Evolutionary conservation across 495 filamentous ascomycete genomes (phyloP).

Genomic region (Entonaema liquescens): DNA sequence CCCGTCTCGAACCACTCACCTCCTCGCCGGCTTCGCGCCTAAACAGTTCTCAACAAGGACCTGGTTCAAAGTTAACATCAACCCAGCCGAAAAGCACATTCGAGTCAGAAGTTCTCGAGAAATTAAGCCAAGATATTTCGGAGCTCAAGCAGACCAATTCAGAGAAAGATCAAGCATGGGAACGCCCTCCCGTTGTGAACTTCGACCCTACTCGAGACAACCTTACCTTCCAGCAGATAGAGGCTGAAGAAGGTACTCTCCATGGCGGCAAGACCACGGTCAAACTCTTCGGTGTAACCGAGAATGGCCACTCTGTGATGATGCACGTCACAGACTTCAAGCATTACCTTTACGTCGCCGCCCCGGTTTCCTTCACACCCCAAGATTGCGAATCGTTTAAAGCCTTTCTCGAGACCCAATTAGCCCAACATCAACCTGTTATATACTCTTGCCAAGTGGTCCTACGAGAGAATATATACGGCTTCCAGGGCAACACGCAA

Average conservation of each 20-base stretch:
- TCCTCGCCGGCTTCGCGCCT: constrained; percentile 62
- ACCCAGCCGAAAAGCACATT: constrained; percentile 92
- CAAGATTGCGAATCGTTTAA: constrained; percentile 79
- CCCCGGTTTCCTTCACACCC: constrained; percentile 80
- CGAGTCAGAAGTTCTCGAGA: constrained; percentile 92
- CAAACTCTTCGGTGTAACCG: constrained; percentile 97
- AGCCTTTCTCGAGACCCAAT: constrained; percentile 75
- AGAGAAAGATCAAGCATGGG: constrained; percentile 96
- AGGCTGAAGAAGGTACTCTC: constrained; percentile 87
- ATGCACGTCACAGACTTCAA: constrained; percentile 95
- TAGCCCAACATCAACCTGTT: constrained; percentile 67
- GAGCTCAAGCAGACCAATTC: constrained; percentile 83
- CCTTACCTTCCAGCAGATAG: constrained; percentile 93
- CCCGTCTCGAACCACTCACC: constrained; percentile 71
- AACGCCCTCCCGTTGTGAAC: constrained; percentile 74
- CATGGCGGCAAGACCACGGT: constrained; percentile 75
- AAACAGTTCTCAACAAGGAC: constrained; percentile 66
- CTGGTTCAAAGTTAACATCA: constrained; percentile 71
- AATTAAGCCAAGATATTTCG: constrained; percentile 88
- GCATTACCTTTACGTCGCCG: constrained; percentile 94
- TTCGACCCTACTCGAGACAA: constrained; percentile 77
- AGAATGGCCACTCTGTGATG: constrained; percentile 90
- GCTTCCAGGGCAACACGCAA: constrained; percentile 90
- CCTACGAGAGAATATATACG: constrained; percentile 87
- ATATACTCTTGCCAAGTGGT: constrained; percentile 77